Base-by-base conservation (phyloP, 2,329 filamentous ascomycete species). In the Fusarium liriodendri region DNA sequence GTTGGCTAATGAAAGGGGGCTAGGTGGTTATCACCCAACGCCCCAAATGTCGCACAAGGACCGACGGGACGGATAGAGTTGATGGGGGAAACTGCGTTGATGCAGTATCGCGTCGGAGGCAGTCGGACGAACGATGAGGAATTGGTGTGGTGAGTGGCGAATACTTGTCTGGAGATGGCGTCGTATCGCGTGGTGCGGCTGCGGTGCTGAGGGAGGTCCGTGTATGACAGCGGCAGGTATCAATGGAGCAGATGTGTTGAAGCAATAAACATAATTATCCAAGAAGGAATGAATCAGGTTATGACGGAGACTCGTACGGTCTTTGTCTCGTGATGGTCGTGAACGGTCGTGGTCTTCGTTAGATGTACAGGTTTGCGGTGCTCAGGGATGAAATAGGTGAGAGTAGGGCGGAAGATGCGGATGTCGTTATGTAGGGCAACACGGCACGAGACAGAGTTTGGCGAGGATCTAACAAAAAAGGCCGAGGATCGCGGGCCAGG, bases 21-120 rank as follows among this genome's bases (percentile, higher is more conserved):
- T 79, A 79, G 80, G 82, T 79, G 76, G 58, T 62, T 58, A 37
- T 67, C 78, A 79, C 80, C 81, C 66, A 79, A 80, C 81, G 79
- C 75, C 76, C 77, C 64, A 70, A 60, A 61, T 66, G 64, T 63
- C 52, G 62, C 62, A 72, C 35, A 64, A 50, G 62, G 59, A 63
- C 65, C 58, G 47, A 40, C 64, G 33, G 54, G 55, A 32, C 35
- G 60, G 33, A 54, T 58, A 54, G 58, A 58, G 50, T 22, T 58
- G 27, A 13, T 33, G 32, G 35, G 25, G 40, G 29, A 13, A 59
- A 63, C 47, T 72, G 62, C 37, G 64, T 50, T 27, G 45, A 45
- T 69, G 68, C 61, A 72, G 61, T 61, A 33, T 54, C 33, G 62
- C 38, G 54, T 55, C 55, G 52, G 38, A 61, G 60, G 45, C 58